A percentile compares a stretch with the other conserved stretches of the same genome.
Conservation (phyloP, 805 yeast genomes). For the Candida orba region DNA sequence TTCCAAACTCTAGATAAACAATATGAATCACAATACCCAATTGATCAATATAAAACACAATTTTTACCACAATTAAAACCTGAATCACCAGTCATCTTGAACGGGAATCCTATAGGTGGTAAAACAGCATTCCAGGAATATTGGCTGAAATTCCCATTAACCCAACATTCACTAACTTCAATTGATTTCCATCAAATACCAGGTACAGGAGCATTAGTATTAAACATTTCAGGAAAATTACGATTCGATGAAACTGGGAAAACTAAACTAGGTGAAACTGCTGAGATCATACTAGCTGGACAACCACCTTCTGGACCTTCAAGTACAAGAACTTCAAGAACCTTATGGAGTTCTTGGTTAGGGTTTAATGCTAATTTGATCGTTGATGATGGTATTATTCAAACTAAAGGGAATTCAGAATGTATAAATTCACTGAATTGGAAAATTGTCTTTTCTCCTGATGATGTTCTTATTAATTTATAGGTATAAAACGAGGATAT, state of each 20-base stretch:
- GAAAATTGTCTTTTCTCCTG: conserved; percentile 58
- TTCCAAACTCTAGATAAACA: conserved; percentile 21
- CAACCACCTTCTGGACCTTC: conserved; percentile 5
- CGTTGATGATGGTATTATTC: conserved; percentile 43
- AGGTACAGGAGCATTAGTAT: conserved; percentile 48
- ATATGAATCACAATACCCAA: conserved; percentile 9
- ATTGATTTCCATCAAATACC: conserved; percentile 64
- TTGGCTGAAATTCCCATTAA: conserved; percentile 49
- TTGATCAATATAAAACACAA: conserved; percentile 17
- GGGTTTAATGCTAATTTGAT: conserved; percentile 58
- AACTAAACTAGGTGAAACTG: conserved; percentile 56
- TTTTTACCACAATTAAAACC: conserved; percentile 42
- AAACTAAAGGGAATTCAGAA: conserved; percentile 33
- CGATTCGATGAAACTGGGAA: conserved; percentile 72
- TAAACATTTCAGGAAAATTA: conserved; percentile 50
- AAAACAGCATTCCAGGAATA: conserved; percentile 46
- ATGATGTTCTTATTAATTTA: conserved; percentile 29
- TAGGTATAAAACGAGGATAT: conserved; percentile 6
- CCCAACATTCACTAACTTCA: conserved; percentile 58
- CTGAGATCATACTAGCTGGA: conserved; percentile 35
- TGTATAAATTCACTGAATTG: conserved; percentile 56
- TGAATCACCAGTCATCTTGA: conserved; percentile 45
- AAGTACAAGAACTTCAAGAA: conserved; percentile 27
- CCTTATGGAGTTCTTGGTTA: conserved; percentile 63
- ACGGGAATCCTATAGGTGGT: conserved; percentile 51